Base-by-base conservation (phyloP, 2,329 filamentous ascomycete species). In the Hymenoscyphus fraxineus region DNA sequence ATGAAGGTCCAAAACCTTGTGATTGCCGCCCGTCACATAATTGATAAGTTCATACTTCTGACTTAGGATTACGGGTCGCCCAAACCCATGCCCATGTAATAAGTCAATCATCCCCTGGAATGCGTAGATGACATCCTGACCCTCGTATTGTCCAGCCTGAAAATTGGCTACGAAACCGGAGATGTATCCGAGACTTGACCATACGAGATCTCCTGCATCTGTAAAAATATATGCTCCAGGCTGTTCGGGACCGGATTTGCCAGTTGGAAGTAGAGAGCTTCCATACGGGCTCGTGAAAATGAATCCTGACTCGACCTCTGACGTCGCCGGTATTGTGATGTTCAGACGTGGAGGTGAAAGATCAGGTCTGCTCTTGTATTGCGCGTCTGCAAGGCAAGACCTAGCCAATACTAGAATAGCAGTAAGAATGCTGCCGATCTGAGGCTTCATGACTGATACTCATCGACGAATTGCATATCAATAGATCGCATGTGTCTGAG, bases 141-240 rank as follows among this genome's bases (percentile, higher is more conserved):
- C 83, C 56, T 80, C 78, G 78, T 78, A 85, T 6, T 76, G 76
- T 0, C 75, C 79, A 1, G 77, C 77, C 65, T 82, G 82, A 73
- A 86, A 84, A 59, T 68, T 85, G 66, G 80, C 79, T 0, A 79
- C 72, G 79, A 82, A 85, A 71, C 81, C 81, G 44, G 78, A 79
- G 67, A 80, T 83, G 68, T 81, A 79, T 5, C 78, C 79, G 60
- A 82, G 82, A 2, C 83, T 81, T 0, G 83, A 85, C 83, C 83
- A 86, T 27, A 86, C 76, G 0, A 86, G 75, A 60, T 85, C 82
- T 1, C 83, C 83, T 39, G 82, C 74, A 68, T 83, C 79, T 6
- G 78, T 77, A 68, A 84, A 80, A 67, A 86, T 85, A 70, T 85
- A 86, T 0, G 83, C 80, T 0, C 76, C 82, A 0, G 81, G 77